Conservation (phyloP, 2,329 filamentous ascomycete genomes). For the Aspergillus versicolor region DNA sequence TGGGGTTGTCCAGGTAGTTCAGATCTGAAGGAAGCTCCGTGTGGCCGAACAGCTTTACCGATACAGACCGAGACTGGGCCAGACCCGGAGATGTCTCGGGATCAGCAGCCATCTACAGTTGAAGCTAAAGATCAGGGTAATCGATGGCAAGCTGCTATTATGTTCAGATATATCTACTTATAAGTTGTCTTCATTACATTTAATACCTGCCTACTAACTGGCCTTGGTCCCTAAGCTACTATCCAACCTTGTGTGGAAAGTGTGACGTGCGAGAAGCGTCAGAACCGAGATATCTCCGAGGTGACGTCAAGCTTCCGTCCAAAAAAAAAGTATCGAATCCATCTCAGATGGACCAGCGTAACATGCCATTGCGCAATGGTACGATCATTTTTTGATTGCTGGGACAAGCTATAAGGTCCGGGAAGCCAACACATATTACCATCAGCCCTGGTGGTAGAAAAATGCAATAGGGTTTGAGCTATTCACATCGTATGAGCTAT, state of each 20-base stretch:
- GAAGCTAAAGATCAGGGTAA: not conserved
- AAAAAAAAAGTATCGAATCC: constrained; percentile 3
- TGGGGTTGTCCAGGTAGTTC: not conserved
- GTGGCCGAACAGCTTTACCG: constrained; percentile 35
- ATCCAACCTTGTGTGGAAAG: not conserved
- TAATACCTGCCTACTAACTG: not conserved
- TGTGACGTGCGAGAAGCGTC: not conserved
- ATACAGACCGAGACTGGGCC: constrained; percentile 33
- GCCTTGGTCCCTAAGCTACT: too few relatives aligned
- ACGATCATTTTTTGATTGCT: not conserved
- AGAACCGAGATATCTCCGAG: constrained; percentile 26
- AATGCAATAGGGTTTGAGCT: not conserved
- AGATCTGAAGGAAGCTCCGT: constrained; percentile 26
- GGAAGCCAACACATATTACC: not conserved
- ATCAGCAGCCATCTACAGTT: not conserved
- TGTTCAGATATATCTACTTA: not conserved
- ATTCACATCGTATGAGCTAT: not conserved
- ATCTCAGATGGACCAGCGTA: not conserved
- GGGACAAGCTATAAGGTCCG: not conserved
- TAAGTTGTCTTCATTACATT: not conserved
- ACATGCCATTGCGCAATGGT: not conserved
- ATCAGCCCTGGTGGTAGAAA: not conserved
- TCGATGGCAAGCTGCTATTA: not conserved
- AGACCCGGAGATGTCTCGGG: constrained; percentile 19
- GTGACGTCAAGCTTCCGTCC: constrained; percentile 23